Conservation (phyloP, 2,329 filamentous ascomycete genomes). For the Neopestalotiopsis rosae region DNA sequence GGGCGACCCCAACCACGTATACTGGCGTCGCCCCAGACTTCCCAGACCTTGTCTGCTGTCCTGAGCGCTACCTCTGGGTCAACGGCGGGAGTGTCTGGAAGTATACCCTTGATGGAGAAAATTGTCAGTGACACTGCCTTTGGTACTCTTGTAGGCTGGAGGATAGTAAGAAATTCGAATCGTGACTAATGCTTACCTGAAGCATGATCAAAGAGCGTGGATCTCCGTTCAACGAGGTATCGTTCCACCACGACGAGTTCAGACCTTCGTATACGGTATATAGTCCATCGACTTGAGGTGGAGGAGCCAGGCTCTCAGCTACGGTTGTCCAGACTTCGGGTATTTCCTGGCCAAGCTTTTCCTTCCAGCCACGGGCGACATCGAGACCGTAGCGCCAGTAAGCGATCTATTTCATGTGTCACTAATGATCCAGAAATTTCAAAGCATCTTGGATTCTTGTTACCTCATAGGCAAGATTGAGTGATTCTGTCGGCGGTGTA, state of each 20-base stretch:
- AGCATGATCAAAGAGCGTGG: conserved; percentile 50
- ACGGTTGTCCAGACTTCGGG: conserved; percentile 48
- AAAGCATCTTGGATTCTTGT: not conserved
- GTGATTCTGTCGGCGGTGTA: conserved; percentile 49
- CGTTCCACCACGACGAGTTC: conserved; percentile 47
- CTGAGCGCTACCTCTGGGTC: conserved; percentile 39
- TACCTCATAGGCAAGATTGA: conserved; percentile 55
- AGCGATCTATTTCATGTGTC: conserved; percentile 34
- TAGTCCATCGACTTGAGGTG: conserved; percentile 46
- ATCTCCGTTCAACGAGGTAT: conserved; percentile 42
- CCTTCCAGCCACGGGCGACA: conserved; percentile 49
- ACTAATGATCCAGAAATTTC: not conserved
- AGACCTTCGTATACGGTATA: conserved; percentile 55
- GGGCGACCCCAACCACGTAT: conserved; percentile 54
- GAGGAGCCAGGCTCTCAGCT: conserved; percentile 46
- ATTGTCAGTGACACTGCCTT: not conserved
- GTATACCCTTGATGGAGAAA: conserved; percentile 43
- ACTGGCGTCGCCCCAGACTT: conserved; percentile 46
- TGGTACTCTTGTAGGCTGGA: not conserved
- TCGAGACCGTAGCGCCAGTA: conserved; percentile 58
- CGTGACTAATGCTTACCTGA: not conserved
- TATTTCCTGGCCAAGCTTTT: conserved; percentile 41
- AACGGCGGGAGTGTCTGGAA: conserved; percentile 45
- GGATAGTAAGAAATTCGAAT: not conserved
- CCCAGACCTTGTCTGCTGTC: conserved; percentile 45